Percentiles rank a stretch among this genome's conserved stretches.
These are phyloP conservation scores for Paecilomyces fulvus DNA, from an alignment of 2,329 filamentous ascomycete genomes.

Conservation along the genomic window DNA sequence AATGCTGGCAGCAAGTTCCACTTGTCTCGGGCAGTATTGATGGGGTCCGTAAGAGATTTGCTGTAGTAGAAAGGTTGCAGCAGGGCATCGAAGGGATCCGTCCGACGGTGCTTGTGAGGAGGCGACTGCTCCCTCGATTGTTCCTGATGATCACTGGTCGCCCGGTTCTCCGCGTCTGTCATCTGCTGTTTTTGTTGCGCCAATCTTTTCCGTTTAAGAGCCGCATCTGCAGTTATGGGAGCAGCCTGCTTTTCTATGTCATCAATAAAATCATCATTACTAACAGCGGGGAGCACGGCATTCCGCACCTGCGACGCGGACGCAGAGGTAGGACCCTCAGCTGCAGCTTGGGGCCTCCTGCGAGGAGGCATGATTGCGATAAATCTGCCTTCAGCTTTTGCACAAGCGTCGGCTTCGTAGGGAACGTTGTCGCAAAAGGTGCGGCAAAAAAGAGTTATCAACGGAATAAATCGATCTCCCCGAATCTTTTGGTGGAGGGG, in stretches of 20 bases:
- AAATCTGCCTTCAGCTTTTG: slow-evolving; percentile 2
- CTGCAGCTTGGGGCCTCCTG: slow-evolving; percentile 24
- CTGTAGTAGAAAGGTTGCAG: slow-evolving; percentile 63
- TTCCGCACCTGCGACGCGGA: slow-evolving; percentile 25
- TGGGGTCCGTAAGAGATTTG: slow-evolving; percentile 59
- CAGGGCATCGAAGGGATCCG: slow-evolving; percentile 50
- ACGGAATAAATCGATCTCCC: neutral
- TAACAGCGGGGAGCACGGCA: slow-evolving; percentile 3
- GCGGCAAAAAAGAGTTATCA: neutral
- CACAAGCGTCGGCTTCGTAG: neutral
- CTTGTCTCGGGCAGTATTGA: slow-evolving; percentile 71
- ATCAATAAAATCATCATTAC: slow-evolving; percentile 6
- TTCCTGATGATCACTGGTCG: slow-evolving; percentile 9
- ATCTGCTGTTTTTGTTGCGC: slow-evolving; percentile 17
- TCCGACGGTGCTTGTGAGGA: slow-evolving; percentile 18
- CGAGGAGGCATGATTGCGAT: slow-evolving; percentile 27
- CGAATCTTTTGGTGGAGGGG: slow-evolving; percentile 13
- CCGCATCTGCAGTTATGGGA: slow-evolving; percentile 11
- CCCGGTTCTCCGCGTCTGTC: slow-evolving; percentile 10
- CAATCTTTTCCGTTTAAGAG: slow-evolving; percentile 17
- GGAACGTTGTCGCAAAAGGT: neutral
- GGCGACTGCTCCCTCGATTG: slow-evolving; percentile 12
- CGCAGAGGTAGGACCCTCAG: slow-evolving; percentile 15
- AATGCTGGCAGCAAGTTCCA: slow-evolving; percentile 97
- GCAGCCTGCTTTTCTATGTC: slow-evolving; percentile 8